Conservation (phyloP, 805 yeast species). For the Hermanozyma aechmeae region DNA sequence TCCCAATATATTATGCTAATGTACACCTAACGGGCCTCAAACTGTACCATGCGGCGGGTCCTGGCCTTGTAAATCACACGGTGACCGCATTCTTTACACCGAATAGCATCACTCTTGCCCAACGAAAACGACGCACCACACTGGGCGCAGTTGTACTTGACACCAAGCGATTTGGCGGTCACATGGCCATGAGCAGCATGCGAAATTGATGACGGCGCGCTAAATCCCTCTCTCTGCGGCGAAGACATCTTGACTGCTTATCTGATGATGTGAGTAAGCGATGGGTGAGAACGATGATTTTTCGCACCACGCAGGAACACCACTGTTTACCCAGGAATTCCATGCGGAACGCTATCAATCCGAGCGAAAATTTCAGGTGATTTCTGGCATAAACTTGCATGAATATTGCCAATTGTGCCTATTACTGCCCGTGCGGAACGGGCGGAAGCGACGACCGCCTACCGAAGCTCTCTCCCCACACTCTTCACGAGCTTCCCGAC, state of each 20-base stretch:
- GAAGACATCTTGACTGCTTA: conserved; percentile 32
- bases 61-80: conserved; percentile 95
- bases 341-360: too few relatives aligned
- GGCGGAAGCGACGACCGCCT: too few relatives aligned
- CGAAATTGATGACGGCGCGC: conserved; percentile 66
- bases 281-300: too few relatives aligned
- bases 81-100: conserved; percentile 98
- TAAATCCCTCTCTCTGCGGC: conserved; percentile 77
- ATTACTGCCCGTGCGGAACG: too few relatives aligned
- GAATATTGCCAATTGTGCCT: too few relatives aligned
- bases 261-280: too few relatives aligned
- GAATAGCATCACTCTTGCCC: conserved; percentile 89
- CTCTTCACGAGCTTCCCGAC: conserved; percentile 12
- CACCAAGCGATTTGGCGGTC: conserved; percentile 58
- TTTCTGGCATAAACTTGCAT: too few relatives aligned
- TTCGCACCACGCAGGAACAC: too few relatives aligned
- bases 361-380: too few relatives aligned
- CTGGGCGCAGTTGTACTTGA: conserved; percentile 91
- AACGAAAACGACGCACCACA: conserved; percentile 86
- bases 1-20: too few relatives aligned
- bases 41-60: conserved; percentile 86
- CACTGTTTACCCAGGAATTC: too few relatives aligned
- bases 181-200: conserved; percentile 80
- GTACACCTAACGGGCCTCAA: conserved; percentile 28
- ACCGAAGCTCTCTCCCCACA: too few relatives aligned